Evolutionary conservation across 192 early-diverging fungal species (phyloP), one percentile per base, ranked within the genome.

Genomic region (Rhizophagus prolifer): DNA sequence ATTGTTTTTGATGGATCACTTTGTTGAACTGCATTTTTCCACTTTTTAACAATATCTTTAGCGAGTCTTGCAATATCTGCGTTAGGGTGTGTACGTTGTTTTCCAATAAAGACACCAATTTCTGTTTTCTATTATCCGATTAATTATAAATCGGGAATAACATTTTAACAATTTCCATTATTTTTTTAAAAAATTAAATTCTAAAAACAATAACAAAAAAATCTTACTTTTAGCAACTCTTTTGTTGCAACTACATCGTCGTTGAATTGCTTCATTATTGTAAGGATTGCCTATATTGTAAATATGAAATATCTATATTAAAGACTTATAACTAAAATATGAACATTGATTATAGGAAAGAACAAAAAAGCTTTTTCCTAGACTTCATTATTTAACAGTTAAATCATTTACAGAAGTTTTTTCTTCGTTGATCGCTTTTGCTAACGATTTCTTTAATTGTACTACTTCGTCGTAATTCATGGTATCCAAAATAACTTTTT

Each of bases 101-200:
- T 91, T 59, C 91, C 91, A 50, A 97, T 86, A 50, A 91, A 86
- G 70, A 92, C 87, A 7, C 94, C 95, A 69, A 94, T 91, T 30
- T 91, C 91, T 0, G 95, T 94, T 74, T 90, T 87, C 92, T 93
- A 79, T 65, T 67, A 26, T 14, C 26, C 41, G 59, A 25, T 69
- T 6, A 10, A 66, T 61, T 41, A 58, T 23, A 63, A 74, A 28
- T 82, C 34, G 38, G 28, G 16, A 50, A 50, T 19, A 16, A 16
- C 31, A 14, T 50, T 19, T 47, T 19, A 14, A 50, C 5, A 50
- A 50, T 4, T 14, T 16, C 5, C 5, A 47, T 47, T 47, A 47
- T 66, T 41, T 66, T 67, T n/a, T n/a, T n/a, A n/a, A n/a, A n/a
- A n/a, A n/a, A n/a, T n/a, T 26, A 60, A 25, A 16, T 8, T 23